Base-by-base conservation (phyloP, 257 asterid species). In the Nicotiana tabacum region DNA sequence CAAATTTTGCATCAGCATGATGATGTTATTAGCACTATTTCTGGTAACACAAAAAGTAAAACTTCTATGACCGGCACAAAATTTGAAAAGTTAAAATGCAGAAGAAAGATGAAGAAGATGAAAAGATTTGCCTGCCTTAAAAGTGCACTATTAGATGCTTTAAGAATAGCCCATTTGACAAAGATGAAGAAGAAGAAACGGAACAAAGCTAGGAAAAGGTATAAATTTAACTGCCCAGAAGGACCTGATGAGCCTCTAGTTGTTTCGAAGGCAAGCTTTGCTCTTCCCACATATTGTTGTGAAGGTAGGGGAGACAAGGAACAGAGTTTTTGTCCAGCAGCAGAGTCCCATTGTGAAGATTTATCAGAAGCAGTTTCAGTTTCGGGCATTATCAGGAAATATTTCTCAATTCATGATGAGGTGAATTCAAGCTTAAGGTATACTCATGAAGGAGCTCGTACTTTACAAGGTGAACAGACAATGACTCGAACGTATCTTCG, bases 351-450 rank as follows among this genome's bases (percentile, higher is more conserved):
- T 58, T 72, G 86, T 64, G 91, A 87, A 83, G 85, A 89, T 4
- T 37, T 78, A 68, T 86, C 91, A 12, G 94, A 91, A 85, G 51
- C 91, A 57, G 77, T 81, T 77, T 91, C 93, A 18, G 90, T 92
- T 83, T 92, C 94, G 7, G 91, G 93, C 43, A 89, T 92, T 70
- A 92, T 93, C 84, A 78, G 57, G 56, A 92, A 91, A 74, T 93
- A 93, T 83, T 92, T 93, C 68, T 83, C 93, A 43, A 87, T 81
- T 83, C 67, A 76, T 53, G 82, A 91, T 76, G 95, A 92, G 84
- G 94, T 89, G 85, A 86, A 83, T 60, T 92, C 96, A 9, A 46
- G 81, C 69, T 74, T 87, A 74, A 58, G 64, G 13, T 69, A 46
- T 27, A 76, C 86, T 8, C 30, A 24, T 24, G 61, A 76, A 72